Percentiles rank a stretch among this genome's conserved stretches.
phyloP scores from a whole-genome alignment of 768 basidiomycete genomes.

The Russula virescens region DNA sequence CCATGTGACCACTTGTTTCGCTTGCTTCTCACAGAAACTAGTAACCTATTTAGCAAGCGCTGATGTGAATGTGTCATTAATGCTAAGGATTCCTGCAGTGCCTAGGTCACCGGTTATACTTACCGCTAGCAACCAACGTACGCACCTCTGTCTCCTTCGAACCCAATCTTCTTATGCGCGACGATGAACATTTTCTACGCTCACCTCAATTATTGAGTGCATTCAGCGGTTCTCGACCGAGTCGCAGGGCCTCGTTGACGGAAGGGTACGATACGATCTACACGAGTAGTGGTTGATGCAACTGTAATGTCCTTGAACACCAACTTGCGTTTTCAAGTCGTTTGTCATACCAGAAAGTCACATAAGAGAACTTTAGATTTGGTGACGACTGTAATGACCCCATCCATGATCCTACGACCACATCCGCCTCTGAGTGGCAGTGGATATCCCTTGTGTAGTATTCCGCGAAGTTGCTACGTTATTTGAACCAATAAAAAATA shows the following conservation, averaged over 20 bases:
- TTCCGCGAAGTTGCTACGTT: no score
- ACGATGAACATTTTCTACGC: neutral
- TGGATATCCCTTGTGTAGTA: no score
- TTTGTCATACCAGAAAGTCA: neutral
- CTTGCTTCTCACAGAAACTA: conserved; percentile 22
- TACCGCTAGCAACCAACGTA: conserved; percentile 2
- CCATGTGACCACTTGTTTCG: conserved; percentile 22
- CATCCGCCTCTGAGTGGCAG: no score
- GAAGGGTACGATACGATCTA: neutral
- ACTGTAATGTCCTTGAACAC: neutral
- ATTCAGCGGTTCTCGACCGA: neutral
- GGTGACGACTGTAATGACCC: neutral
- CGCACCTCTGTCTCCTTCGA: neutral
- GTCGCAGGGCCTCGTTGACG: neutral
- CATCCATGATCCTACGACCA: neutral
- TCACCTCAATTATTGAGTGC: neutral
- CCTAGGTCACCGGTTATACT: conserved; percentile 1
- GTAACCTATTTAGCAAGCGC: conserved; percentile 21
- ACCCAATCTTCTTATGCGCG: neutral
- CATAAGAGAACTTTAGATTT: neutral
- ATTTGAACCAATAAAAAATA: no score
- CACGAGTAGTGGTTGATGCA: neutral
- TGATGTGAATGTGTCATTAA: conserved; percentile 20
- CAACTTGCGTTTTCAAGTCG: no score
- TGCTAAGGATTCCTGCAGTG: conserved; percentile 12